Evolutionary conservation across 2,329 filamentous ascomycete genomes (phyloP).

Genomic region (Clonostachys byssicola): DNA sequence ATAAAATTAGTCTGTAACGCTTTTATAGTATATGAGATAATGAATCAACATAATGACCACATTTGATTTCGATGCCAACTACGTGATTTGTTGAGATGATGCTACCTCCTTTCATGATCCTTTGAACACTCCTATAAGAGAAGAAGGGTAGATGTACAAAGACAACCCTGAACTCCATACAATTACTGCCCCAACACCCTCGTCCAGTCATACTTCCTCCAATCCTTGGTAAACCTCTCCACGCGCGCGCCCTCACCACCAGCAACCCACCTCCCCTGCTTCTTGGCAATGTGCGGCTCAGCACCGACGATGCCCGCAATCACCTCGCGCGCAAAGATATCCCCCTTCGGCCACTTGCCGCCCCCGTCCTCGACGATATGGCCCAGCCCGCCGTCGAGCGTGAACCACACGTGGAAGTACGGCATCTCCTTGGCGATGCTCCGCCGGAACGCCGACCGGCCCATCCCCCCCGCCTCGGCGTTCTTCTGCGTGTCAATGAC

Average conservation of each 20-base stretch:
- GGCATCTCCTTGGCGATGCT: slow-evolving; percentile 93
- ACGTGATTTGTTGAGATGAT: too few species aligned
- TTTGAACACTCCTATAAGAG: too few species aligned
- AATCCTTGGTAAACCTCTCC: slow-evolving; percentile 76
- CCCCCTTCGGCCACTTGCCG: slow-evolving; percentile 80
- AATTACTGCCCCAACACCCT: slow-evolving; percentile 37
- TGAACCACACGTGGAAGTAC: slow-evolving; percentile 97
- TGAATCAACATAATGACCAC: too few species aligned
- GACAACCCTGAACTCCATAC: too few species aligned
- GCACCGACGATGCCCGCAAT: slow-evolving; percentile 88
- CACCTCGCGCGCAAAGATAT: slow-evolving; percentile 88
- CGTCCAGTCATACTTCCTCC: slow-evolving; percentile 92
- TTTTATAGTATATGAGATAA: too few species aligned
- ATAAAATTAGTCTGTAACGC: too few species aligned
- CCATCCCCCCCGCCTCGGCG: slow-evolving; percentile 62
- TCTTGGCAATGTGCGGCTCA: slow-evolving; percentile 79
- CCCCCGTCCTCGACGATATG: slow-evolving; percentile 86
- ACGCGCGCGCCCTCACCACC: slow-evolving; percentile 63
- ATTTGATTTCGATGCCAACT: too few species aligned
- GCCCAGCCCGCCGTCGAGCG: slow-evolving; percentile 84
- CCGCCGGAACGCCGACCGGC: slow-evolving; percentile 76
- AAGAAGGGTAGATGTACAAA: too few species aligned
- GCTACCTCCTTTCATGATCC: too few species aligned
- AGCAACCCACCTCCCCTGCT: slow-evolving; percentile 80
- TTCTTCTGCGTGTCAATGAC: slow-evolving; percentile 80